Base-by-base conservation (phyloP, 208 protist genomes). In the Vickermania ingenoplastis region DNA sequence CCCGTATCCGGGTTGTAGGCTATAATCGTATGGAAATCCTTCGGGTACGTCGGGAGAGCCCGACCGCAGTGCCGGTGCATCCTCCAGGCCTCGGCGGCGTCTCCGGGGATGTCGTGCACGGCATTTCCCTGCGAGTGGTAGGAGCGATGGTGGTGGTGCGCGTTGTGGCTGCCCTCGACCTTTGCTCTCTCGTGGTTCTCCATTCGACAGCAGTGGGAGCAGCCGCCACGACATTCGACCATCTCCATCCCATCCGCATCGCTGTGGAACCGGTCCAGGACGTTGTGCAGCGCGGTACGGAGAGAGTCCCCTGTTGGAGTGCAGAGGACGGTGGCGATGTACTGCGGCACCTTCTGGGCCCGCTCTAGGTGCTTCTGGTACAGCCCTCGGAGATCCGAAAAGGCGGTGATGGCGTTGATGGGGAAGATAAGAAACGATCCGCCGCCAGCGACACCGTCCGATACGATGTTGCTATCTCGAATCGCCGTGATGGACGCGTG, bases 241-340 rank as follows among this genome's bases (percentile, higher is more conserved):
- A n/a, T 57, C 67, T 27, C 65, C 63, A 29, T 74, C 65, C 69
- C 70, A 60, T 41, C 72, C 68, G 57, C 59, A 26, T 17, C 25
- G 53, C 29, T 17, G 24, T 57, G 17, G 17, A n/a, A 45, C 36
- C 36, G 62, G 30, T 81, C 67, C 17, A 94, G 67, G 31, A 84
- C 69, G 56, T 94, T 81, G 69, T 81, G 75, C 57, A 88, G 67
- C 53, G 81, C 83, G 22, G 75, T 69, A 28, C 71, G 53, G 14
- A 94, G 73, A 14, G 63, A 21, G 31, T 65, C 31, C 3, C 65
- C 61, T n/a, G 75, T 75, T 14, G 82, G 70, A 13, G 79, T 71
- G 61, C 87, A 94, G 27, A 94, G 70, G 24, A 94, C 63, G 23
- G 87, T 91, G 29, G 87, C 83, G 17, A 77, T 71, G 75, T 94